Evolutionary conservation across 176 grass and related monocot genomes (phyloP).

Genomic region (Tuctoria greenei): DNA sequence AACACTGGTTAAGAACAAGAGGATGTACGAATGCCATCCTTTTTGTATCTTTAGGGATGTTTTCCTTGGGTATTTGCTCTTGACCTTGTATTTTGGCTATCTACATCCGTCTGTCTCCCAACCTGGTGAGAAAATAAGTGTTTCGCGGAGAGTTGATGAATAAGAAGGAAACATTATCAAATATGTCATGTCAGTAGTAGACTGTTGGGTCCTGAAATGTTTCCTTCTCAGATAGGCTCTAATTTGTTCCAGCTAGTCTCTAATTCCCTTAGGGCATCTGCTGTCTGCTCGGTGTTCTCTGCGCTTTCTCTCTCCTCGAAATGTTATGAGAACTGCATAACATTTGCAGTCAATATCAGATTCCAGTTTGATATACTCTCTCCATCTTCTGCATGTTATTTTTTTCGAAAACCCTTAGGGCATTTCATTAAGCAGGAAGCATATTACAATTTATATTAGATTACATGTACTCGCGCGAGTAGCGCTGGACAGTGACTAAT

Average conservation of each 20-base stretch:
- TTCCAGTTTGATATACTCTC: no score
- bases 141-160: not conserved
- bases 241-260: not conserved
- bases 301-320: no score
- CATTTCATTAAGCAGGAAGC: no score
- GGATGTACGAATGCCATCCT: not conserved
- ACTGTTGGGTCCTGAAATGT: not conserved
- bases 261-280: not conserved
- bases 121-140: conserved; percentile 4
- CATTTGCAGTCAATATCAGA: not conserved
- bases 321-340: not conserved
- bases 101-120: not conserved
- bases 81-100: conserved; percentile 2
- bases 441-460: no score
- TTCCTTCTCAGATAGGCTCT: not conserved
- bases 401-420: no score
- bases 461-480: no score
- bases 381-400: no score
- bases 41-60: conserved; percentile 15
- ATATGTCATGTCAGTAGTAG: not conserved
- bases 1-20: conserved; percentile 55
- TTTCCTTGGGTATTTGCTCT: conserved; percentile 3
- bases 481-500: no score
- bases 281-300: no score
- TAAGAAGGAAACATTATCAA: not conserved